Base-by-base conservation (phyloP, 805 yeast species). In the Suhomyces faveliae region DNA sequence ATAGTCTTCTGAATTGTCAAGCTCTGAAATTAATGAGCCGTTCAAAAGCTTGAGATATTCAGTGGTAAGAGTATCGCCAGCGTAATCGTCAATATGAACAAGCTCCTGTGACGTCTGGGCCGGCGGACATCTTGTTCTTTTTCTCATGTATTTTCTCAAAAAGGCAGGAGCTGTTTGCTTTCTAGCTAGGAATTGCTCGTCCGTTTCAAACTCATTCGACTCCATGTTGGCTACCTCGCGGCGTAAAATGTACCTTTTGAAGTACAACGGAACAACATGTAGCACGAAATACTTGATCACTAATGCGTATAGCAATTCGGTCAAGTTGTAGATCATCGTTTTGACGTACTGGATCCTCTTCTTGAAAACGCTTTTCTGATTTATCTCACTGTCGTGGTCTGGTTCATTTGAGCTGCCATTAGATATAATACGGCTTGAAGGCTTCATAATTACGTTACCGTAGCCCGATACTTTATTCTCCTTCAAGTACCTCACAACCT, bases 1-100 rank as follows among this genome's bases (percentile, higher is more conserved):
- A 23, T 58, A 69, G 39, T 71, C 74, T 8, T 54, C 53, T 5
- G 70, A 67, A 35, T 58, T 62, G 47, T 76, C 79, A 17, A 61
- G 52, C 21, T 74, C 79, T 13, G 76, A 65, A 3, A 70, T 35
- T 51, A 56, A 6, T 58, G 61, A n/a, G 50, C 62, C 45, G 30
- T 47, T 47, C 29, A 75, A 52, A 5, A 72, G 50, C 4, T 51
- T 46, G 24, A 56, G 51, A 46, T 66, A 66, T 20, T 62, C 55
- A 0, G 53, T 49, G 8, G 43, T 42, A 1, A 64, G n/a, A 25
- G 60, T 51, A 2, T 59, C 62, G 8, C 60, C 59, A 1, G 53
- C 35, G 6, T 46, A 46, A 2, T 46, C 52, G 38, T 62, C 61
- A 25, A 60, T 51, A 29, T 51, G 46, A 11, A 55, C 46, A 9